Base-by-base conservation (phyloP, 2,329 filamentous ascomycete species). In the Furcasterigmium furcatum region DNA sequence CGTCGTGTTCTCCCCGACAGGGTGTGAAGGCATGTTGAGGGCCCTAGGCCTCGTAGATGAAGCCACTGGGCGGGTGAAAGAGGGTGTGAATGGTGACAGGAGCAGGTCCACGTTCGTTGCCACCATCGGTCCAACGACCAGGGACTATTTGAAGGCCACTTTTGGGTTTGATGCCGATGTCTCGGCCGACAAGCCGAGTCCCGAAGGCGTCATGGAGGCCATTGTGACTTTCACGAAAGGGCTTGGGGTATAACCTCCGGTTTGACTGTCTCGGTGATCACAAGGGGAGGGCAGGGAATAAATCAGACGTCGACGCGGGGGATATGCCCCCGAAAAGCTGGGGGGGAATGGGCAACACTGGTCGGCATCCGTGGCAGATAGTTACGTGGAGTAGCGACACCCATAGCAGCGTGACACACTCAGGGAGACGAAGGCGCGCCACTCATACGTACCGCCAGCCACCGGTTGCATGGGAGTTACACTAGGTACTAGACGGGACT, bases 101-200 rank as follows among this genome's bases (percentile, higher is more conserved):
- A 74, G 63, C 12, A 18, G 34, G 18, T 36, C 34, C 42, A 85
- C 83, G 1, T 82, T 79, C 51, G 73, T 97, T 49, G 89, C 86
- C 13, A 95, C 91, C 0, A 99, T 99, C 64, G 94, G 94, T 1
- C 92, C 94, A 12, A 99, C 94, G 16, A 99, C 94, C 10, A 77
- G 85, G 51, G 83, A 91, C 54, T 84, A 89, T 66, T 68, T 99
- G 38, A 62, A 71, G 14, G 70, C 73, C 18, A 76, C 73, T 2
- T 89, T 90, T 61, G 79, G 69, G 1, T 86, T 84, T 52, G 75
- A 82, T 55, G 82, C 88, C 1, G 84, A 92, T 60, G 86, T 88
- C n/a, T 95, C 87, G 64, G 88, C 94, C 2, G 80, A 80, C 57
- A 85, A 76, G 57, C 94, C 94, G 2, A 95, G 81, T 61, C 88